phyloP scores from a whole-genome alignment of 2,329 filamentous ascomycete genomes.

The Hypoxylon sp. region DNA sequence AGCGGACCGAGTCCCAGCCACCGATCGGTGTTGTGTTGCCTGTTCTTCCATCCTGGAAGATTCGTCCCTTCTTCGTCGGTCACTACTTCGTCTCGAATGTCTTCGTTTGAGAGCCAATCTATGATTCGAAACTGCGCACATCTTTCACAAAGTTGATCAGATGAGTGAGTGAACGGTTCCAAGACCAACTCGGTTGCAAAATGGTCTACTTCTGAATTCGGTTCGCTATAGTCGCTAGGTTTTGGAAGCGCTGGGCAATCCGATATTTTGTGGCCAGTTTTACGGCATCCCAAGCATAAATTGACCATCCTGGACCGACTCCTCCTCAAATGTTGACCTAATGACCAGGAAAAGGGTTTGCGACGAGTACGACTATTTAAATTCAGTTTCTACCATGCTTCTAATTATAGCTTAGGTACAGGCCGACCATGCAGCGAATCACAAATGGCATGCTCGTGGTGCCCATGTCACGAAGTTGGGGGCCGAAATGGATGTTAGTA shows the following conservation, averaged over 20 bases:
- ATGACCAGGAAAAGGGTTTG: background rate
- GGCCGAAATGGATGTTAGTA: background rate
- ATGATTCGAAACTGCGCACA: slow-evolving; percentile 12
- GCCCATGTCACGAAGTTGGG: background rate
- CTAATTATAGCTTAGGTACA: slow-evolving; percentile 6
- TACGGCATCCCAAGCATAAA: slow-evolving; percentile 12
- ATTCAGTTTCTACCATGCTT: background rate
- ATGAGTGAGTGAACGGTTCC: background rate
- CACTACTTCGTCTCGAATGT: slow-evolving; percentile 14
- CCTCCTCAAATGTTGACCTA: background rate
- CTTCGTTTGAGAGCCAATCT: slow-evolving; percentile 17
- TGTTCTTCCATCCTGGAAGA: slow-evolving; percentile 4
- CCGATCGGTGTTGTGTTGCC: slow-evolving; percentile 11
- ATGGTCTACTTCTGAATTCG: background rate
- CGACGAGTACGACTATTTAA: background rate
- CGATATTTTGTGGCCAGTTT: slow-evolving; percentile 2
- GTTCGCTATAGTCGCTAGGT: background rate
- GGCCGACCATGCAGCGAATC: background rate
- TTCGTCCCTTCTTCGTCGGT: slow-evolving; percentile 1
- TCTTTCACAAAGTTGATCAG: slow-evolving; percentile 1
- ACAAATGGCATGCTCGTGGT: background rate
- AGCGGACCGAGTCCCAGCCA: slow-evolving; percentile 20
- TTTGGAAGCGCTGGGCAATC: background rate
- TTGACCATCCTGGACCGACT: background rate
- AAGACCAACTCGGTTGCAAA: background rate